A percentile compares a stretch with the other conserved stretches of the same genome.
Evolutionary conservation across 2,329 filamentous ascomycete genomes (phyloP).

Genomic region (Myriosclerotinia duriaeana): DNA sequence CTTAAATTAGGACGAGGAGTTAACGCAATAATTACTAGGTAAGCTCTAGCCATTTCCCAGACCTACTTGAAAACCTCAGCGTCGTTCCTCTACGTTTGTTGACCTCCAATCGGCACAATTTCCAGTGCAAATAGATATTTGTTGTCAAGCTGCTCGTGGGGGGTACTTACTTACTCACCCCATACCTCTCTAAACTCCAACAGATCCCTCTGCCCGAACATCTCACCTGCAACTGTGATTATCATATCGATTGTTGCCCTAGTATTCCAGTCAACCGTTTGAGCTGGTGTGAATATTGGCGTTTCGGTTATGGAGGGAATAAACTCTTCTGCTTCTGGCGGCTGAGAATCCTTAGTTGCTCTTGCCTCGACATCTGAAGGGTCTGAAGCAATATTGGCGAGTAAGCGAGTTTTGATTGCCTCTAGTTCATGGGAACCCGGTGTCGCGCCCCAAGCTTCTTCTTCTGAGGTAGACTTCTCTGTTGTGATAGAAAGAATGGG

Average conservation of each 20-base stretch:
- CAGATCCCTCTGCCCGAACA: constrained; percentile 85
- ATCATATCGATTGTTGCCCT: constrained; percentile 87
- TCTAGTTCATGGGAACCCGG: not conserved
- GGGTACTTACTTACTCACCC: constrained; percentile 31
- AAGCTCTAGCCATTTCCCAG: not conserved
- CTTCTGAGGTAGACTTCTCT: not conserved
- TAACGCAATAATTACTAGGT: not conserved
- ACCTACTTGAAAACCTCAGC: not conserved
- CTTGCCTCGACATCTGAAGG: not conserved
- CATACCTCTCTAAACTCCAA: constrained; percentile 68
- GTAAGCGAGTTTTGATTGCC: constrained; percentile 1
- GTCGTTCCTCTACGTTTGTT: not conserved
- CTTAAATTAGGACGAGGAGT: not conserved
- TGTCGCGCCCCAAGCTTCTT: not conserved
- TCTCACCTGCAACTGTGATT: constrained; percentile 80
- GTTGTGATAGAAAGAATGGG: not conserved
- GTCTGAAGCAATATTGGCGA: constrained; percentile 7
- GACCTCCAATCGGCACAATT: too few relatives aligned
- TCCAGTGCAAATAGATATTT: not conserved
- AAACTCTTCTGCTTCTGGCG: not conserved
- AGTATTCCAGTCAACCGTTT: constrained; percentile 42
- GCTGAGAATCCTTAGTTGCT: not conserved
- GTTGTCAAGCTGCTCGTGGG: not conserved
- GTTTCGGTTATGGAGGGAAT: not conserved
- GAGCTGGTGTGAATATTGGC: not conserved